phyloP scores from a whole-genome alignment of 1,284 basidiomycete species.

The Irpex sp. region DNA sequence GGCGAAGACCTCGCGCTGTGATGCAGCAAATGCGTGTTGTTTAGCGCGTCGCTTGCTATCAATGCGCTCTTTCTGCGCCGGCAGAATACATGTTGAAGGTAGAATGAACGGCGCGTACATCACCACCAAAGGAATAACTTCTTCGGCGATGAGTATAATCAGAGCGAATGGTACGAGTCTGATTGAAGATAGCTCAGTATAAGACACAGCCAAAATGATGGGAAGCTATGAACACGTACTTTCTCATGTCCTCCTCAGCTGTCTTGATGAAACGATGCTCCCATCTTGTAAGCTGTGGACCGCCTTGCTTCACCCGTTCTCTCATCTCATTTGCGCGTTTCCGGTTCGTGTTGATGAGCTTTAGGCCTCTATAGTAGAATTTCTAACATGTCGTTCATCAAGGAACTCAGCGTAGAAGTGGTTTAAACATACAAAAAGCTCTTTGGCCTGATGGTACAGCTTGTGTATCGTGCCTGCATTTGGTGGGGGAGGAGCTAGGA shows the following conservation, averaged over 20 bases:
- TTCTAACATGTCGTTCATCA: slow-evolving; percentile 42
- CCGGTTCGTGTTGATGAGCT: slow-evolving; percentile 61
- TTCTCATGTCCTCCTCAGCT: slow-evolving; percentile 60
- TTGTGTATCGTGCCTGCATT: slow-evolving; percentile 52
- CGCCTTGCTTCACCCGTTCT: slow-evolving; percentile 51
- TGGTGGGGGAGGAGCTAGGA: slow-evolving; percentile 59
- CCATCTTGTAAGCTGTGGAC: slow-evolving; percentile 53
- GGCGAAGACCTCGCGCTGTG: slow-evolving; percentile 28
- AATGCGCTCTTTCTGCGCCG: slow-evolving; percentile 75
- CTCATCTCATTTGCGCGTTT: slow-evolving; percentile 50
- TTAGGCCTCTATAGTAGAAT: slow-evolving; percentile 76
- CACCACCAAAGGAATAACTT: slow-evolving; percentile 80
- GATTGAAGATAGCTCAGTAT: slow-evolving; percentile 1
- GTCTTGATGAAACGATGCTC: slow-evolving; percentile 66
- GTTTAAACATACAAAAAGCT: slow-evolving; percentile 55
- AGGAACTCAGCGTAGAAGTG: neutral
- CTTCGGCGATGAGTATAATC: slow-evolving; percentile 75
- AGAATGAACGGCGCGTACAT: slow-evolving; percentile 84
- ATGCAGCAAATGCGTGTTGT: slow-evolving; percentile 33
- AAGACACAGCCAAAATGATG: neutral
- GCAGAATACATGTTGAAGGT: slow-evolving; percentile 85
- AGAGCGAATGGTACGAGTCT: slow-evolving; percentile 81
- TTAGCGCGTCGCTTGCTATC: slow-evolving; percentile 56
- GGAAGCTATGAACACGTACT: slow-evolving; percentile 40
- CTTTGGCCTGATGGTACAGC: slow-evolving; percentile 61